These are phyloP conservation scores for Ilex aquifolium DNA, from an alignment of 257 asterid species.

Conservation along the genomic window DNA sequence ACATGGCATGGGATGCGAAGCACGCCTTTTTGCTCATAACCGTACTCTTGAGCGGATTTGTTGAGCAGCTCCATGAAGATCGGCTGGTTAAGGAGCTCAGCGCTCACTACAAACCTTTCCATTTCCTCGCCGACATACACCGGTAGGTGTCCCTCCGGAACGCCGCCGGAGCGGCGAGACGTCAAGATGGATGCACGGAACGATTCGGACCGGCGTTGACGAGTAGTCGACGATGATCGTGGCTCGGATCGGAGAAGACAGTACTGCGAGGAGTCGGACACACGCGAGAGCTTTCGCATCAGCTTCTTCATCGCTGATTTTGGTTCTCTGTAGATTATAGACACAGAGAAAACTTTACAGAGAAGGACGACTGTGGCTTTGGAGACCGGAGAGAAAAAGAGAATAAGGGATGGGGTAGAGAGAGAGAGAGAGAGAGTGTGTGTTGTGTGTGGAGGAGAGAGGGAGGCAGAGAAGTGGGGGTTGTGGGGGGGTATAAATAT, in stretches of 20 bases:
- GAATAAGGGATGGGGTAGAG: no score
- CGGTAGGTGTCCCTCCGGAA: slow-evolving; percentile 86
- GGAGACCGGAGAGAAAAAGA: no score
- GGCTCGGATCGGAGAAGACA: slow-evolving; percentile 37
- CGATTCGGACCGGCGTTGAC: slow-evolving; percentile 19
- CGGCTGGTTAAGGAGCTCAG: slow-evolving; percentile 76
- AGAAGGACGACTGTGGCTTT: no score
- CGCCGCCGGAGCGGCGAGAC: slow-evolving; percentile 29
- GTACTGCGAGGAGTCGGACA: slow-evolving; percentile 70
- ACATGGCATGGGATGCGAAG: slow-evolving; percentile 84
- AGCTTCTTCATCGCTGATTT: slow-evolving; percentile 55
- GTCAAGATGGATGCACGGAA: slow-evolving; percentile 23
- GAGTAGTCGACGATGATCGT: slow-evolving; percentile 14
- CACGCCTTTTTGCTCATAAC: slow-evolving; percentile 78
- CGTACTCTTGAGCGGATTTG: slow-evolving; percentile 79
- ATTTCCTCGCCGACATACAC: slow-evolving; percentile 93
- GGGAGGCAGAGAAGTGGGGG: not conserved
- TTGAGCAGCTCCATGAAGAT: slow-evolving; percentile 56
- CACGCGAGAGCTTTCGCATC: slow-evolving; percentile 54
- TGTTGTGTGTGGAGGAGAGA: slow-evolving; percentile 1
- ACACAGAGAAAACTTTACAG: no score
- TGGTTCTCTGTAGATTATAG: no score
- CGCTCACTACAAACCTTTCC: slow-evolving; percentile 85
- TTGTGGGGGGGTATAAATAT: slow-evolving; percentile 6
- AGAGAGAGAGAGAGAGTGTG: no score